A percentile compares a stretch with the other conserved stretches of the same genome.
These are phyloP conservation scores for Nothophaeocryptopus gaeumannii DNA, from an alignment of 2,329 filamentous ascomycete species.

Conservation along the genomic window DNA sequence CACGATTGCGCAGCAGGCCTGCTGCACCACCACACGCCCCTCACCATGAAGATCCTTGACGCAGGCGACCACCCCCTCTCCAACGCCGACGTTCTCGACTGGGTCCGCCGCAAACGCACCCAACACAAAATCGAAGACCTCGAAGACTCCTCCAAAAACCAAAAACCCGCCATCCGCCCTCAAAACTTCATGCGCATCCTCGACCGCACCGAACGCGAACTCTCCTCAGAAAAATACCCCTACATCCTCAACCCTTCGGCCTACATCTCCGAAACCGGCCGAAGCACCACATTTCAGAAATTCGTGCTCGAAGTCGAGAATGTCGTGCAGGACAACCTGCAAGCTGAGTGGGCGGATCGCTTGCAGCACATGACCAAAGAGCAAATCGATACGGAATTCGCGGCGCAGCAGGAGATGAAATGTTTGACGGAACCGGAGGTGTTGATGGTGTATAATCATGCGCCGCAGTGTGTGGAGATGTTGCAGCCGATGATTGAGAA, in stretches of 20 bases:
- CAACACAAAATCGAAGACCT: conserved; percentile 34
- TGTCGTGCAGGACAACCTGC: conserved; percentile 26
- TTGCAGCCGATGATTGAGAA: conserved; percentile 38
- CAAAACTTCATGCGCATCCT: conserved; percentile 33
- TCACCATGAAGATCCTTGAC: conserved; percentile 35
- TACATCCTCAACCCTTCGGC: conserved; percentile 30
- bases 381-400: conserved; percentile 28
- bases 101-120: conserved; percentile 30
- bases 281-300: conserved; percentile 22
- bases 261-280: conserved; percentile 25
- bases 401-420: conserved; percentile 32
- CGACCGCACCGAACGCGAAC: conserved; percentile 32
- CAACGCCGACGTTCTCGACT: conserved; percentile 37
- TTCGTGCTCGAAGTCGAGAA: conserved; percentile 27
- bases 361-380: conserved; percentile 25
- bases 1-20: too few species aligned
- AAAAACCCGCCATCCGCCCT: conserved; percentile 25
- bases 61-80: conserved; percentile 36
- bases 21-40: background rate
- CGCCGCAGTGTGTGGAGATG: conserved; percentile 33
- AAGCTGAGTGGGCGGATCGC: conserved; percentile 27
- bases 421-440: conserved; percentile 36
- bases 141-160: conserved; percentile 25
- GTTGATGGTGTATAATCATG: conserved; percentile 35
- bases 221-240: conserved; percentile 29